A percentile compares a stretch with the other conserved stretches of the same genome.
Evolutionary conservation across 2,329 filamentous ascomycete species (phyloP).

Genomic region (Myotisia sp.): DNA sequence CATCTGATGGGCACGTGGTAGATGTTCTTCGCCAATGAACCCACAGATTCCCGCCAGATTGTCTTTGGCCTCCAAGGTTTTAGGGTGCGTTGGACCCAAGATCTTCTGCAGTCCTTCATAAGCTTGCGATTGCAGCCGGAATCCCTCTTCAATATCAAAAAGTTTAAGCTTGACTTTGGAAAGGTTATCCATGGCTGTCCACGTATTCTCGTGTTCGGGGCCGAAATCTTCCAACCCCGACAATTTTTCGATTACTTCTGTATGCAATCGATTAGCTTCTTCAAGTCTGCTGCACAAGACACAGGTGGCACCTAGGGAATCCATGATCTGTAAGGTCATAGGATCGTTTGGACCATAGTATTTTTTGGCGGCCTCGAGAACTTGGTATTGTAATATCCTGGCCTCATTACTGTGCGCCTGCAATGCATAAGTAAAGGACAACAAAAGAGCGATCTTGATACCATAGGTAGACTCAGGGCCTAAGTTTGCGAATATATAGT

Average conservation of each 20-base stretch:
- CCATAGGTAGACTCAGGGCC: slow-evolving; percentile 7
- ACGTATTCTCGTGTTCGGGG: slow-evolving; percentile 23
- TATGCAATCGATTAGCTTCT: slow-evolving; percentile 11
- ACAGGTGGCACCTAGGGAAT: slow-evolving; percentile 15
- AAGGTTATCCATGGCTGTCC: slow-evolving; percentile 22
- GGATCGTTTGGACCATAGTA: slow-evolving; percentile 15
- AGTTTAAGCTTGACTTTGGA: slow-evolving; percentile 14
- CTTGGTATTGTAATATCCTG: slow-evolving; percentile 10
- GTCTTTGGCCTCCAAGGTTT: slow-evolving; percentile 13
- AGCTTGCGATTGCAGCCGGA: slow-evolving; percentile 12
- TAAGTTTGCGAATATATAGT: slow-evolving; percentile 2
- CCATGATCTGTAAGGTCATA: slow-evolving; percentile 20
- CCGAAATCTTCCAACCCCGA: slow-evolving; percentile 17
- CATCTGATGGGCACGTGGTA: slow-evolving; percentile 3
- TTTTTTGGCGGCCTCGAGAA: slow-evolving; percentile 8
- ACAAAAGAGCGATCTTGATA: slow-evolving; percentile 9
- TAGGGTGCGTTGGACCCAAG: slow-evolving; percentile 15
- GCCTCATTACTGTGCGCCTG: slow-evolving; percentile 10
- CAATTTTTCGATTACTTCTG: slow-evolving; percentile 12
- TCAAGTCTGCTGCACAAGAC: slow-evolving; percentile 8
- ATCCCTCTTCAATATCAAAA: slow-evolving; percentile 10
- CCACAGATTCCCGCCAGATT: slow-evolving; percentile 13
- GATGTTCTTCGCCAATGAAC: slow-evolving; percentile 7
- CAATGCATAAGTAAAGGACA: slow-evolving; percentile 9
- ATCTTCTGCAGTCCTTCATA: slow-evolving; percentile 12